Evolutionary conservation across 2,329 filamentous ascomycete species (phyloP).

Genomic region (Curvularia sp.): DNA sequence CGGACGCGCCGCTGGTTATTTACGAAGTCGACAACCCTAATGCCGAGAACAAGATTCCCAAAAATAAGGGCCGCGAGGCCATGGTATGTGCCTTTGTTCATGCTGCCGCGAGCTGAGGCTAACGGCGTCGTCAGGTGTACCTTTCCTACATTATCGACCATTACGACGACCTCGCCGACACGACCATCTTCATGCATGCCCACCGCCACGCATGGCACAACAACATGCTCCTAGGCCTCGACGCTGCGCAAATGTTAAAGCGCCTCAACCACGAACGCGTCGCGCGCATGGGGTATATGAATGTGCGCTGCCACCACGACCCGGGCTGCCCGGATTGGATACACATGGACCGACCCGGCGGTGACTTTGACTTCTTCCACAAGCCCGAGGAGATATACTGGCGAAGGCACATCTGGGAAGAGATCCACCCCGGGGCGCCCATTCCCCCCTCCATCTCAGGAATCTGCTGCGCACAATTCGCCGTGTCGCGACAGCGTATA

Average conservation of each 20-base stretch:
- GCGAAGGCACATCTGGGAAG: slow-evolving; percentile 49
- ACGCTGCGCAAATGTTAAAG: slow-evolving; percentile 59
- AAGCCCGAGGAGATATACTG: slow-evolving; percentile 52
- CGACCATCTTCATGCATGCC: slow-evolving; percentile 67
- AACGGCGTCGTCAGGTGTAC: slow-evolving; percentile 52
- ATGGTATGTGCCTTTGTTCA: slow-evolving; percentile 51
- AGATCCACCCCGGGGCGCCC: slow-evolving; percentile 52
- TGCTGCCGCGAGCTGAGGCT: slow-evolving; percentile 8
- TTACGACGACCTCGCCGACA: slow-evolving; percentile 65
- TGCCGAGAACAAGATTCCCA: slow-evolving; percentile 59
- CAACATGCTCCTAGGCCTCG: slow-evolving; percentile 60
- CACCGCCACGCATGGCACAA: slow-evolving; percentile 66
- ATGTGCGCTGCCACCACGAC: slow-evolving; percentile 65
- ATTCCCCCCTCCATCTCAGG: slow-evolving; percentile 49
- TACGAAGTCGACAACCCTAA: slow-evolving; percentile 63
- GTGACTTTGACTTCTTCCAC: slow-evolving; percentile 50
- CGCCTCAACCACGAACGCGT: slow-evolving; percentile 62
- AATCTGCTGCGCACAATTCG: slow-evolving; percentile 66
- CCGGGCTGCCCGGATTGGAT: slow-evolving; percentile 68
- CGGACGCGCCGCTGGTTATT: slow-evolving; percentile 51
- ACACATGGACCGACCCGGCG: slow-evolving; percentile 54
- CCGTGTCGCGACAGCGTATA: slow-evolving; percentile 58
- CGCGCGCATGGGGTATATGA: slow-evolving; percentile 64
- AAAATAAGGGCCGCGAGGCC: slow-evolving; percentile 68
- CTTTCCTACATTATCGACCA: slow-evolving; percentile 69